phyloP scores from a whole-genome alignment of 352 stramenopile genomes.

The Phytophthora pluvialis region DNA sequence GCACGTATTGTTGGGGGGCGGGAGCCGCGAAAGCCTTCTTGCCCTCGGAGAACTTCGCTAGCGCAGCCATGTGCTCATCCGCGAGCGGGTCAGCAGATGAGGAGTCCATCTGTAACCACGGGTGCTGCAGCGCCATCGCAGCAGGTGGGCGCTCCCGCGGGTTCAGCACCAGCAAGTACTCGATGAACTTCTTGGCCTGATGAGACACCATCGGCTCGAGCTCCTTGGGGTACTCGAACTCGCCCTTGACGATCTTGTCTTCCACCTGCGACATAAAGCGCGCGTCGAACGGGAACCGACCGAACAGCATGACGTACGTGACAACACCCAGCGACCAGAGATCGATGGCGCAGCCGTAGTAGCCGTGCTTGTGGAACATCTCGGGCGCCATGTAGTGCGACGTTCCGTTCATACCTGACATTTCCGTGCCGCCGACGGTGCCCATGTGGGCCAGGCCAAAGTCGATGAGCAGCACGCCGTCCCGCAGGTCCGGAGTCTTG shows the following conservation, averaged over 20 bases:
- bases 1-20: constrained; percentile 26
- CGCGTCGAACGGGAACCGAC: constrained; percentile 76
- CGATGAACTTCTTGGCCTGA: constrained; percentile 80
- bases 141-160: constrained; percentile 66
- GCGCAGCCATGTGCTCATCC: constrained; percentile 50
- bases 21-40: constrained; percentile 44
- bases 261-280: constrained; percentile 85
- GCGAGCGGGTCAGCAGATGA: constrained; percentile 44
- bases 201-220: constrained; percentile 59
- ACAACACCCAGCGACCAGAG: constrained; percentile 83
- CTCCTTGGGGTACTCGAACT: constrained; percentile 65
- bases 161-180: constrained; percentile 72
- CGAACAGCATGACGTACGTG: constrained; percentile 78
- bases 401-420: constrained; percentile 85
- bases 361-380: constrained; percentile 69
- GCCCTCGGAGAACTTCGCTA: constrained; percentile 56
- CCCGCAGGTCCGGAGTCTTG: constrained; percentile 46
- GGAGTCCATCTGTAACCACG: constrained; percentile 66
- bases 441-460: constrained; percentile 79
- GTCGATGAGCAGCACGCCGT: constrained; percentile 78
- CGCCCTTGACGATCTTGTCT: constrained; percentile 77
- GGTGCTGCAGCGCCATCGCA: constrained; percentile 66
- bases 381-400: constrained; percentile 88
- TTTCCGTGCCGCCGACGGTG: constrained; percentile 44
- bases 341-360: constrained; percentile 74